Percentiles rank a stretch among this genome's conserved stretches.
phyloP scores from a whole-genome alignment of 208 protist genomes.

The Herpetomonas tarakana region DNA sequence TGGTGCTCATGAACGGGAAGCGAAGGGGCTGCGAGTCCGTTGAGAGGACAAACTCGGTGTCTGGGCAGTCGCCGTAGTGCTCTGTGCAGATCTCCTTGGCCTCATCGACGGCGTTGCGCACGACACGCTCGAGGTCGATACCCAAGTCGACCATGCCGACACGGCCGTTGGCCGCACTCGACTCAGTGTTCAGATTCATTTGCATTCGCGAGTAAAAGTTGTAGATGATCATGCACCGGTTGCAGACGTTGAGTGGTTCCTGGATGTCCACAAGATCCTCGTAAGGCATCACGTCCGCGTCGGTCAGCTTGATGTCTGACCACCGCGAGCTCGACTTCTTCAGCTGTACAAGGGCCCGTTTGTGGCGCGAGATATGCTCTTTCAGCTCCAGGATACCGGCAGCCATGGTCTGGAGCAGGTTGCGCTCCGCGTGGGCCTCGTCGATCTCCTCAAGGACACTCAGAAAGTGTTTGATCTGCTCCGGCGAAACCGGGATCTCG shows the following conservation, averaged over 20 bases:
- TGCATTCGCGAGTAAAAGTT: conserved; percentile 87
- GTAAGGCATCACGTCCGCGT: conserved; percentile 46
- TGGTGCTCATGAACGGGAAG: conserved; percentile 93
- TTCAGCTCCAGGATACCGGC: conserved; percentile 82
- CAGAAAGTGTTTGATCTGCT: conserved; percentile 45
- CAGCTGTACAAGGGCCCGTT: conserved; percentile 41
- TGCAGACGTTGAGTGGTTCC: conserved; percentile 59
- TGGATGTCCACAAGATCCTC: conserved; percentile 63
- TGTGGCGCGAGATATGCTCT: conserved; percentile 66
- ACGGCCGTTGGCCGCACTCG: conserved; percentile 17
- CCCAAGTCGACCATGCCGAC: conserved; percentile 84
- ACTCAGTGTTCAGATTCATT: conserved; percentile 40
- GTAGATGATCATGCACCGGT: conserved; percentile 73
- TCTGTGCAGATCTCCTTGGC: conserved; percentile 89
- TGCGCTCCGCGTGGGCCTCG: conserved; percentile 46
- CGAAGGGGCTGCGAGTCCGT: conserved; percentile 53
- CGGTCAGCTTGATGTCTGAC: conserved; percentile 26
- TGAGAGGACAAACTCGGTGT: conserved; percentile 76
- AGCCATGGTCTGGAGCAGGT: conserved; percentile 78
- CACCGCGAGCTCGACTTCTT: conserved; percentile 37
- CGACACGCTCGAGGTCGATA: conserved; percentile 82
- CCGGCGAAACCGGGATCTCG: conserved; percentile 50
- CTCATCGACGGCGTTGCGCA: conserved; percentile 78
- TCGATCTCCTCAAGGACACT: conserved; percentile 72
- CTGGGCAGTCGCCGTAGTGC: conserved; percentile 87